Evolutionary conservation across 441 rosid species (phyloP).

Genomic region (Theobroma grandiflorum): DNA sequence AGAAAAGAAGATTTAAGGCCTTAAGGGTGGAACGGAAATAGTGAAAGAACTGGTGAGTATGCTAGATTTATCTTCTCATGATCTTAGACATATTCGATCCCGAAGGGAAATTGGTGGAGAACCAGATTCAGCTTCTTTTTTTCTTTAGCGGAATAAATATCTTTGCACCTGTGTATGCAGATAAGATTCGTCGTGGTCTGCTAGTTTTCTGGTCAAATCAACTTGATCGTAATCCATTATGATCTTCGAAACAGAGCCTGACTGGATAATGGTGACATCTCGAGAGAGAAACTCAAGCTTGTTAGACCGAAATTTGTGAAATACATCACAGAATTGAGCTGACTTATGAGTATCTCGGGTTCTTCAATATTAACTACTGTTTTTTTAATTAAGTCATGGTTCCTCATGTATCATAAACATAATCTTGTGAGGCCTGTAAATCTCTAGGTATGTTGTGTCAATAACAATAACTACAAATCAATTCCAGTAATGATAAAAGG

Average conservation of each 20-base stretch:
- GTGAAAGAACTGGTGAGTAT: background rate
- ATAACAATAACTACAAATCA: background rate
- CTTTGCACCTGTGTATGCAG: background rate
- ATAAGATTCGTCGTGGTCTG: constrained; percentile 24
- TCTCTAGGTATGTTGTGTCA: background rate
- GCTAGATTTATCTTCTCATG: constrained; percentile 4
- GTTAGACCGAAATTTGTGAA: background rate
- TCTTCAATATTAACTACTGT: too few relatives aligned
- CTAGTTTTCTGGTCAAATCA: constrained; percentile 1
- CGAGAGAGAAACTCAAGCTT: background rate
- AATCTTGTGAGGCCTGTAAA: background rate
- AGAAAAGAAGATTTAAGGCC: background rate
- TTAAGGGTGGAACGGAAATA: background rate
- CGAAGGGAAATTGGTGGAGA: constrained; percentile 2
- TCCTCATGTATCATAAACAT: too few relatives aligned
- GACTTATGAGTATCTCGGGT: background rate
- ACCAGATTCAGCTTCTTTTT: constrained; percentile 11
- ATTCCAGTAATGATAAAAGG: background rate
- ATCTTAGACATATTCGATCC: background rate
- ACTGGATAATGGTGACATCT: background rate
- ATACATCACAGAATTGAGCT: background rate
- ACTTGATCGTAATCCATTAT: background rate
- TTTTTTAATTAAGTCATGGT: background rate
- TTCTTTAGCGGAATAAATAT: constrained; percentile 4
- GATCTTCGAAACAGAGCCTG: background rate